Evolutionary conservation across 805 yeast genomes (phyloP), one percentile per base, ranked within the genome.

Genomic region (Blastobotrys robertii): DNA sequence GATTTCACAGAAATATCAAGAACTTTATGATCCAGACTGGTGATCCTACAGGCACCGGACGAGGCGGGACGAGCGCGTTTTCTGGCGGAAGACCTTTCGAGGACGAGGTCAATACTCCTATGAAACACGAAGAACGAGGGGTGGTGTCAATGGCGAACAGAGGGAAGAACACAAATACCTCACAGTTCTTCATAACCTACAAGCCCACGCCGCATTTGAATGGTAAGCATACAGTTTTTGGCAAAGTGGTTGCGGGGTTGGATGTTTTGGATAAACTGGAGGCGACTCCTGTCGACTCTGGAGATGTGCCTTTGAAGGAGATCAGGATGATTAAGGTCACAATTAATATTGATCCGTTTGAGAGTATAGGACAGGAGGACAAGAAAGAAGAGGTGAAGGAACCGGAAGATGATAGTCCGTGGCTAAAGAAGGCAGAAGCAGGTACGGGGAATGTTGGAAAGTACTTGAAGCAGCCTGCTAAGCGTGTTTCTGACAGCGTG

Each of bases 131-230:
- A 65, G 78, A 72, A 62, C 81, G 90, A 50, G 94, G 94, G 60
- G 70, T 84, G 52, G 67, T 85, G 56, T 79, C 94, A 34, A 85
- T 85, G 95, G 95, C 95, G 50, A 85, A 85, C 56, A 82, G 90
- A 45, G 95, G 95, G 55, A 90, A 90, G 65, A 81, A 83, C 76
- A 83, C 95, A 63, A 85, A 85, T 63, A 92, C 94, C 16, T 83
- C 94, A 19, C 95, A 85, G 67, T 85, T 85, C 68, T 85, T 84
- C 70, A 79, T 85, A 62, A 82, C 94, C 55, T 78, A 87, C 0
- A 70, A 68, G 41, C 74, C 85, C 1, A 73, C 79, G 7, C 81
- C 85, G 1, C 95, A 86, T 60, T 63, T 87, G 45, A 75, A 72
- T 35, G 84, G 85, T 0, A 81, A 80, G 51, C 88, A 84, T 55